These are phyloP conservation scores for Bidens hawaiensis DNA, from an alignment of 140 eudicot genomes.

Conservation along the genomic window DNA sequence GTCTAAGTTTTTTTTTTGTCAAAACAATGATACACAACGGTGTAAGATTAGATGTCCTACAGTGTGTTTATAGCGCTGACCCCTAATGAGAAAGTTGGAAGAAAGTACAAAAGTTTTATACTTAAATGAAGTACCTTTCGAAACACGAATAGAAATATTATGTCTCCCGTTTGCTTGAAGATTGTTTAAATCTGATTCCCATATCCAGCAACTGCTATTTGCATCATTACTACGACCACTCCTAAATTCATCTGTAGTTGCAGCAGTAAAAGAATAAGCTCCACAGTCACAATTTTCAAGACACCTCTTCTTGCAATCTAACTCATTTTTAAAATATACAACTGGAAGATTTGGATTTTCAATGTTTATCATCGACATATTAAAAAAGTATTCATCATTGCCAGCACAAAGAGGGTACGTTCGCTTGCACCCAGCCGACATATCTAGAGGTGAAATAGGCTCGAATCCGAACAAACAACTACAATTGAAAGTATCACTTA, in stretches of 20 bases:
- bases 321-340: not conserved
- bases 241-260: not conserved
- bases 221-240: not conserved
- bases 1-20: no score
- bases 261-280: conserved; percentile 23
- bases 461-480: conserved; percentile 39
- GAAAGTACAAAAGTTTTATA: not conserved
- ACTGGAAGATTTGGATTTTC: not conserved
- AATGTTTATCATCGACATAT: conserved; percentile 13
- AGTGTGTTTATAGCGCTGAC: no score
- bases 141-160: conserved; percentile 22
- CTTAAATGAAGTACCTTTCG: not conserved
- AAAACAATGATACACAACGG: no score
- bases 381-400: not conserved
- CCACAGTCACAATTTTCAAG: not conserved
- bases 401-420: not conserved
- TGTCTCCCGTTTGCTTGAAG: conserved; percentile 9
- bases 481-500: no score
- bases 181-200: conserved; percentile 22
- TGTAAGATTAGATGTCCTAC: no score
- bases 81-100: no score
- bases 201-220: conserved; percentile 26
- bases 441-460: not conserved
- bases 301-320: conserved; percentile 19
- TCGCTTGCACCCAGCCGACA: conserved; percentile 23